Percentiles rank a stretch among this genome's conserved stretches.
phyloP scores from a whole-genome alignment of 129 eudicot species.

The Flaveria trinervia region DNA sequence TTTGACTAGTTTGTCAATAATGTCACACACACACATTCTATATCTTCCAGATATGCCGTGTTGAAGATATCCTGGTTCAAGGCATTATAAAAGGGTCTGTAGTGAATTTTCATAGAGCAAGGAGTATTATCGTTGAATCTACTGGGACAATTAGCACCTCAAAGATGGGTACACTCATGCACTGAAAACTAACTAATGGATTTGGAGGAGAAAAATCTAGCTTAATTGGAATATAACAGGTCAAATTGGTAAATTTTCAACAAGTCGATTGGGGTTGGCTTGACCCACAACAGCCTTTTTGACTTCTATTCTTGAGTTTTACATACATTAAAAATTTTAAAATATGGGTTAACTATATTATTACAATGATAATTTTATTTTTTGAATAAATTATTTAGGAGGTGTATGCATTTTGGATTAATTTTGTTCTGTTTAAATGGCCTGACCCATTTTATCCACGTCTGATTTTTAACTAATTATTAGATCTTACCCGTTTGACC shows the following conservation, averaged over 20 bases:
- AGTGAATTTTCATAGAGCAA: slow-evolving; percentile 89
- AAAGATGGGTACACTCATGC: slow-evolving; percentile 65
- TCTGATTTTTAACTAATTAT: neutral
- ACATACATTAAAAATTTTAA: neutral
- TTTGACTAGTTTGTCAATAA: neutral
- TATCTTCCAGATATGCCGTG: slow-evolving; percentile 79
- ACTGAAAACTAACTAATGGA: slow-evolving; percentile 21
- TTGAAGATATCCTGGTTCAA: slow-evolving; percentile 93
- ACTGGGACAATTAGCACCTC: slow-evolving; percentile 84
- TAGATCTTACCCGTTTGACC: neutral
- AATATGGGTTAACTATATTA: neutral
- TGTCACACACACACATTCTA: neutral
- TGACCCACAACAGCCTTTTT: neutral
- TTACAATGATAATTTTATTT: neutral
- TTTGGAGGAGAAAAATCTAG: slow-evolving; percentile 7
- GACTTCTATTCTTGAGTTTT: slow-evolving; percentile 1
- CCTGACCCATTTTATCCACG: neutral
- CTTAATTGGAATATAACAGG: neutral
- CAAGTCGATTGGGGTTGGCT: neutral
- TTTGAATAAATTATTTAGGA: neutral
- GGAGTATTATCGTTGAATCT: slow-evolving; percentile 61
- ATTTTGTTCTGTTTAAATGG: neutral
- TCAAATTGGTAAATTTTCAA: slow-evolving; percentile 5
- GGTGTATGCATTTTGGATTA: neutral
- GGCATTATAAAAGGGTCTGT: slow-evolving; percentile 88